Evolutionary conservation across 1,284 basidiomycete genomes (phyloP).

Genomic region (Mycena citricolor): DNA sequence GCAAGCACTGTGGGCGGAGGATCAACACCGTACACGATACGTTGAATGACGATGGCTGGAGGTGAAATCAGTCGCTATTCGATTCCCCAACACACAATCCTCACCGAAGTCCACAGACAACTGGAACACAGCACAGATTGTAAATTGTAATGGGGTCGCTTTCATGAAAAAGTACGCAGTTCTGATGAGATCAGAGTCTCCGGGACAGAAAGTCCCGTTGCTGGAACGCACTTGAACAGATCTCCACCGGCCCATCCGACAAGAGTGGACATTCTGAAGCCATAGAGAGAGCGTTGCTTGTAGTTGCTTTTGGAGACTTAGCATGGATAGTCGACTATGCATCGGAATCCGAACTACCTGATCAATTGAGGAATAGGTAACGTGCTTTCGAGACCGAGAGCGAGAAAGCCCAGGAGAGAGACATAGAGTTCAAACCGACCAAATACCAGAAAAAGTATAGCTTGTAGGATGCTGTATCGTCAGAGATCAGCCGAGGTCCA

Average conservation of each 20-base stretch:
- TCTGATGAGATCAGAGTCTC: slow-evolving; percentile 39
- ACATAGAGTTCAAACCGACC: slow-evolving; percentile 65
- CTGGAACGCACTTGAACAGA: slow-evolving; percentile 63
- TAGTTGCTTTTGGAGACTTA: slow-evolving; percentile 54
- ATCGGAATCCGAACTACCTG: slow-evolving; percentile 45
- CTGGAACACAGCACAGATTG: slow-evolving; percentile 79
- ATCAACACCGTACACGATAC: slow-evolving; percentile 66
- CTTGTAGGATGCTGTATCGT: slow-evolving; percentile 57
- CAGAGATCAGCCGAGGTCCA: slow-evolving; percentile 7
- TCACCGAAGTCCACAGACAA: slow-evolving; percentile 72
- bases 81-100: slow-evolving; percentile 11
- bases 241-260: slow-evolving; percentile 83
- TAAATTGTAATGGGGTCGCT: slow-evolving; percentile 72
- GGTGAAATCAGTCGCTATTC: slow-evolving; percentile 16
- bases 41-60: slow-evolving; percentile 68
- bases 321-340: slow-evolving; percentile 10
- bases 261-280: slow-evolving; percentile 80
- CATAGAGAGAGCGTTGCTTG: slow-evolving; percentile 75
- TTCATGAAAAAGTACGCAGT: slow-evolving; percentile 78
- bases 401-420: slow-evolving; percentile 72
- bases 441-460: slow-evolving; percentile 75
- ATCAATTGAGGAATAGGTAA: slow-evolving; percentile 80
- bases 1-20: slow-evolving; percentile 47
- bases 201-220: slow-evolving; percentile 17
- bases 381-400: slow-evolving; percentile 79